A percentile compares a stretch with the other conserved stretches of the same genome.
These are phyloP conservation scores for Hyaloscypha bicolor DNA, from an alignment of 495 filamentous ascomycete genomes.

Conservation along the genomic window DNA sequence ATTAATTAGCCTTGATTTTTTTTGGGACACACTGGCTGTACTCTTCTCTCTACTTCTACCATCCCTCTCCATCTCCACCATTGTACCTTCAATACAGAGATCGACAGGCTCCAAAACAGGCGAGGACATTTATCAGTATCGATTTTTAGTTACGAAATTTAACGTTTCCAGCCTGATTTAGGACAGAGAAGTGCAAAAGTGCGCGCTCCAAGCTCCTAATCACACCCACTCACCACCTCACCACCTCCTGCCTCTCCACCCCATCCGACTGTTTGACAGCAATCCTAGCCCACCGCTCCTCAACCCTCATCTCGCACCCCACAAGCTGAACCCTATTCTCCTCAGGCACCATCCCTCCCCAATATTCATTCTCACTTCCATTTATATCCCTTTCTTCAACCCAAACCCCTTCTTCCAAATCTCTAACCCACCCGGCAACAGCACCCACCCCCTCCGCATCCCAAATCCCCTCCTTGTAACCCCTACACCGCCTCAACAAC, in stretches of 20 bases:
- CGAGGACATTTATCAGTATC: too few relatives aligned
- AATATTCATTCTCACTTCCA: background rate
- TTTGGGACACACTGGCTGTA: too few relatives aligned
- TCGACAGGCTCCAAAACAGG: too few relatives aligned
- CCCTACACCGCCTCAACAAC: constrained; percentile 34
- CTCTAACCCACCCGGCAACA: constrained; percentile 39
- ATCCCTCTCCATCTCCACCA: too few relatives aligned
- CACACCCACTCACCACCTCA: constrained; percentile 8
- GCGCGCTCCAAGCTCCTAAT: background rate
- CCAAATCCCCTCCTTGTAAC: constrained; percentile 47
- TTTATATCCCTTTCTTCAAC: background rate
- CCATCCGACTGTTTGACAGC: background rate
- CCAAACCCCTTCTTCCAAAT: constrained; percentile 39
- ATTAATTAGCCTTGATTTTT: too few relatives aligned
- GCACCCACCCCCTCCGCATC: constrained; percentile 39
- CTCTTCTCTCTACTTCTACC: too few relatives aligned
- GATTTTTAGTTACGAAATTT: too few relatives aligned
- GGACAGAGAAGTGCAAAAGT: too few relatives aligned
- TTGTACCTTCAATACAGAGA: too few relatives aligned
- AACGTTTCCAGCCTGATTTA: too few relatives aligned
- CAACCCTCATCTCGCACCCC: background rate
- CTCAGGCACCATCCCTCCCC: too few relatives aligned
- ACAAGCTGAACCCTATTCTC: background rate
- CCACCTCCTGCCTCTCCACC: background rate
- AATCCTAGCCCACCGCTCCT: background rate